These are phyloP conservation scores for Rubia tinctorum DNA, from an alignment of 305 asterid genomes.

Conservation along the genomic window DNA sequence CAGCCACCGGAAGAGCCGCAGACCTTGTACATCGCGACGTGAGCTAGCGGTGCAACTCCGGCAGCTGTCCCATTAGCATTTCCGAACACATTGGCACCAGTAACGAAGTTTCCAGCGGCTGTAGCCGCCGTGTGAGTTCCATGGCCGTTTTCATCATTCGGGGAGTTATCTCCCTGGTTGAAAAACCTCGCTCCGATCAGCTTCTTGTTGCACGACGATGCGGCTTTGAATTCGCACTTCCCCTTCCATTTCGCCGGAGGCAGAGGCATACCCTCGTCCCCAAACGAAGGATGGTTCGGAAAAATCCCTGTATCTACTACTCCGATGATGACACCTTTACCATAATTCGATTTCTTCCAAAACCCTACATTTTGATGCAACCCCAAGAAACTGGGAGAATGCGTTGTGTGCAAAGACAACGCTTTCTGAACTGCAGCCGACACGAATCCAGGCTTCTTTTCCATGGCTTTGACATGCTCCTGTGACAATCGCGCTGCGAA, in stretches of 20 bases:
- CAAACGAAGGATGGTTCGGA: slow-evolving; percentile 54
- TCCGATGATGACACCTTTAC: slow-evolving; percentile 47
- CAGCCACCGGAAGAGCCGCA: slow-evolving; percentile 18
- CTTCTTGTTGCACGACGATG: slow-evolving; percentile 44
- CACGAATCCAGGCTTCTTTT: slow-evolving; percentile 30
- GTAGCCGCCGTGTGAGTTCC: slow-evolving; percentile 56
- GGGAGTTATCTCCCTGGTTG: slow-evolving; percentile 9
- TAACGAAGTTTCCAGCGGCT: slow-evolving; percentile 55
- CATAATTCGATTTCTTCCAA: slow-evolving; percentile 45
- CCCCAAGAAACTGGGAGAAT: slow-evolving; percentile 50
- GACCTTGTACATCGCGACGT: slow-evolving; percentile 47
- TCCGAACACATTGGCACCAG: slow-evolving; percentile 39
- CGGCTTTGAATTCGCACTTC: slow-evolving; percentile 36
- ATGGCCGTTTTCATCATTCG: slow-evolving; percentile 41
- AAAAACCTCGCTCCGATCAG: slow-evolving; percentile 53
- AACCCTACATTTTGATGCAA: slow-evolving; percentile 33
- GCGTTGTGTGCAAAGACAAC: slow-evolving; percentile 42
- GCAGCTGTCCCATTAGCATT: slow-evolving; percentile 54
- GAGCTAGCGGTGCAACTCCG: slow-evolving; percentile 55
- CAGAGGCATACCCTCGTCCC: slow-evolving; percentile 45
- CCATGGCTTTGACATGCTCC: slow-evolving; percentile 28
- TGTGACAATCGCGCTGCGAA: slow-evolving; percentile 41
- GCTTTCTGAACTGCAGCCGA: slow-evolving; percentile 31
- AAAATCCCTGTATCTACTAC: slow-evolving; percentile 44
- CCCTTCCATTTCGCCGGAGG: slow-evolving; percentile 73